Base-by-base conservation (phyloP, 73 alveolate species). In the Tetrahymena elliotti region DNA sequence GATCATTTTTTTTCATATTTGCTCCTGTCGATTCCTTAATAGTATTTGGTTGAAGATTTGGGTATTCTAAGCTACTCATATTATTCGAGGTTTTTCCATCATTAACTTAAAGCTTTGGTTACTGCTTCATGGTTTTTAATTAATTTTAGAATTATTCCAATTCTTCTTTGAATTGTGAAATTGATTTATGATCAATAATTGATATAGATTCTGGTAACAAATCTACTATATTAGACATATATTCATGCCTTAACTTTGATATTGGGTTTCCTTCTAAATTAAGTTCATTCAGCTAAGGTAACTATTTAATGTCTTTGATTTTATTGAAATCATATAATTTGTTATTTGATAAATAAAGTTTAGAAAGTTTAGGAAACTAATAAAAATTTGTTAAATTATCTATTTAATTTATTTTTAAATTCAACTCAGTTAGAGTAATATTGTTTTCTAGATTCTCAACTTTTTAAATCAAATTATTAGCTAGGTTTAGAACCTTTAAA, bases 211-310 rank as follows among this genome's bases (percentile, higher is more conserved):
- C 40, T 93, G 84, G 96, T 95, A 98, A 4, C 94, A 95, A 38
- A 84, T 97, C 95, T 95, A 96, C 52, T 97, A 94, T 40, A 84
- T 95, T 13, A 97, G 96, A 95, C 98, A 97, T 24, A 93, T 95
- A 53, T 95, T 94, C 93, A 95, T 33, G 93, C 97, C 96, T 93
- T 96, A 96, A 83, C 95, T 96, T 83, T 95, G 94, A 93, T 98
- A 98, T 96, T 20, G 99, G 99, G 93, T 98, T 98, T 36, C 98
- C 99, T 82, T 98, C 99, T 3, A 98, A 88, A 53, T 98, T 97
- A 84, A 98, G 95, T 92, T 98, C 99, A 54, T 95, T 96, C 38
- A 98, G 93, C 93, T 96, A 83, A 52, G 94, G 93, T 53, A 97
- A 97, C 54, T 94, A 97, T 53, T 96, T 97, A 37, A 98, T 94